These are phyloP conservation scores for Geotrichum ghanense DNA, from an alignment of 805 yeast species.

Conservation along the genomic window DNA sequence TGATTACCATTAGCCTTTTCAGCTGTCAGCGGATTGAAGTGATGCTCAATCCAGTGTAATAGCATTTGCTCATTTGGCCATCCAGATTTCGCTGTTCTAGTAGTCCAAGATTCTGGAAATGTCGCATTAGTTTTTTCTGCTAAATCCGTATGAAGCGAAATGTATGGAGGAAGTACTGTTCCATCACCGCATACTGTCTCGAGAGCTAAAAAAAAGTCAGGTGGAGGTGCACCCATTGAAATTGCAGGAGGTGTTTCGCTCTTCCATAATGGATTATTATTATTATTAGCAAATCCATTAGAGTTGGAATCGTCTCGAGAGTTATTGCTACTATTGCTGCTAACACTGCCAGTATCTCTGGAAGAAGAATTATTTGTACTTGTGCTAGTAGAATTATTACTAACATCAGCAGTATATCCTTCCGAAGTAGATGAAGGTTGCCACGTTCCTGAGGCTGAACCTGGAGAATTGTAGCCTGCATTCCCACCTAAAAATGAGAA, in stretches of 20 bases:
- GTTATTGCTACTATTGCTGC: background rate
- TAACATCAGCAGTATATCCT: background rate
- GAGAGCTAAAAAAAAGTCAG: background rate
- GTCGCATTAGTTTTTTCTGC: background rate
- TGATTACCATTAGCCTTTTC: background rate
- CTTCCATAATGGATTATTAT: background rate
- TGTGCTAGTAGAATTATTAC: background rate
- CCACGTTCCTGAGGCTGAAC: background rate
- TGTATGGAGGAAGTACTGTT: background rate
- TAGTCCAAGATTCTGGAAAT: background rate
- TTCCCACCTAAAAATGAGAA: background rate
- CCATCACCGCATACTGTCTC: slow-evolving; percentile 1
- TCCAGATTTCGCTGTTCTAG: background rate
- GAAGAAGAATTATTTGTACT: background rate
- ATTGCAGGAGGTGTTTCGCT: slow-evolving; percentile 1
- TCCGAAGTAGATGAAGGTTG: background rate
- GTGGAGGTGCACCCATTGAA: slow-evolving; percentile 1
- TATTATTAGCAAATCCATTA: background rate
- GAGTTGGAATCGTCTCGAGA: background rate
- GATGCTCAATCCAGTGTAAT: background rate
- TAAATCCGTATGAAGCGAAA: background rate
- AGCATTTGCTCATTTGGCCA: slow-evolving; percentile 1
- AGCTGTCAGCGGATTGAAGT: background rate
- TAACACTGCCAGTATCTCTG: background rate
- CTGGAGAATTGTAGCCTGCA: background rate